phyloP scores from a whole-genome alignment of 2,329 filamentous ascomycete species.

The Calcarisporium arbuscula region DNA sequence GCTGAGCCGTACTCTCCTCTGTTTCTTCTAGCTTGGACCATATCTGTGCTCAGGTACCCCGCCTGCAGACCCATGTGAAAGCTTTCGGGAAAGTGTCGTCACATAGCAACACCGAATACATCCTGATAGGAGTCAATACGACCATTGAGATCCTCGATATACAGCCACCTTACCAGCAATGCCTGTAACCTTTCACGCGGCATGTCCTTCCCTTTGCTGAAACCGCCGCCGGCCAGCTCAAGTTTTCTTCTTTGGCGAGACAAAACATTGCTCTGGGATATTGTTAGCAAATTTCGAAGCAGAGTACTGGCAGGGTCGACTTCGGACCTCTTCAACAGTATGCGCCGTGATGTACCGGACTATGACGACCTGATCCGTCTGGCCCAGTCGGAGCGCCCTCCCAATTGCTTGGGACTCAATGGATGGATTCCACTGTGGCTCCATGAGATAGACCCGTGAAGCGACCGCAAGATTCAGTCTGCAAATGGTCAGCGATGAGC shows the following conservation, averaged over 20 bases:
- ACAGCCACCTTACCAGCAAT: conserved; percentile 1
- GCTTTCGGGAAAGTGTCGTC: too few species aligned
- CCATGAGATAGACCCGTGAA: conserved; percentile 43
- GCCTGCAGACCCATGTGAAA: too few species aligned
- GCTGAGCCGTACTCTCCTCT: too few species aligned
- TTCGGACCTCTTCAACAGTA: conserved; percentile 41
- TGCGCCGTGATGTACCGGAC: conserved; percentile 36
- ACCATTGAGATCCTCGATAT: neutral
- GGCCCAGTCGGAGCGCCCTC: conserved; percentile 40
- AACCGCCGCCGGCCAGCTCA: conserved; percentile 1
- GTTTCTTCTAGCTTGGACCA: too few species aligned
- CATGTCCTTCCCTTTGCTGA: conserved; percentile 3
- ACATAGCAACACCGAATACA: too few species aligned
- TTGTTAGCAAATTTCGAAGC: neutral
- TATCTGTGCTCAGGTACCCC: too few species aligned
- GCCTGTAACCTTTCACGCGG: conserved; percentile 1
- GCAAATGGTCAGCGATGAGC: neutral
- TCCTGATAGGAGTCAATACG: conserved; percentile 1
- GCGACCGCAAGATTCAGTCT: conserved; percentile 43
- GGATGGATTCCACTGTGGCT: conserved; percentile 49
- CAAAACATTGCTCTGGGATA: conserved; percentile 1
- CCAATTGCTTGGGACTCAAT: conserved; percentile 47
- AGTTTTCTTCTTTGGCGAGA: conserved; percentile 2
- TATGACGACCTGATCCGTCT: conserved; percentile 34
- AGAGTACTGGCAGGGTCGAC: neutral